Evolutionary conservation across 2,329 filamentous ascomycete genomes (phyloP).

Genomic region (Venturia oleaginea): DNA sequence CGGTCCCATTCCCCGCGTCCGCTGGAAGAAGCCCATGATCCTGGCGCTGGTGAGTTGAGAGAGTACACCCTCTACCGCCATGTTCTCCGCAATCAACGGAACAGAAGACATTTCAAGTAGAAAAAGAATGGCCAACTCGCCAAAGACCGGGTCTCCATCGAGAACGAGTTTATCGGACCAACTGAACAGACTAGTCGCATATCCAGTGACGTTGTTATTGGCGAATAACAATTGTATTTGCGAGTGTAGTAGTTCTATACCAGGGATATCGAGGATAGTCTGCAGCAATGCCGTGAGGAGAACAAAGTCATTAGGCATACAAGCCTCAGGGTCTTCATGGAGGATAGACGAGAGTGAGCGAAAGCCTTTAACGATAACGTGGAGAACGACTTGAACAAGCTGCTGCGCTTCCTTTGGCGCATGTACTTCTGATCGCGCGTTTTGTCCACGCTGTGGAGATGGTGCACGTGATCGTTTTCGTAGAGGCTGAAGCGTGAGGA

Average conservation of each 20-base stretch:
- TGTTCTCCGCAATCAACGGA: conserved; percentile 72
- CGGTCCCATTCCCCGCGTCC: conserved; percentile 59
- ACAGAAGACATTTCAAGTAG: conserved; percentile 79
- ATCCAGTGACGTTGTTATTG: conserved; percentile 62
- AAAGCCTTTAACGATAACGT: conserved; percentile 74
- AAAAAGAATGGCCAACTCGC: conserved; percentile 82
- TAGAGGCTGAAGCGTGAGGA: conserved; percentile 66
- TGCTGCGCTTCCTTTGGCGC: conserved; percentile 38
- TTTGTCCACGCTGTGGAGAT: neutral
- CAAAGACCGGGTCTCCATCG: conserved; percentile 79
- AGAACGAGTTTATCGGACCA: conserved; percentile 71
- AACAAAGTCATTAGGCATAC: conserved; percentile 70
- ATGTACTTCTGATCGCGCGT: neutral
- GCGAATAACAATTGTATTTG: conserved; percentile 41
- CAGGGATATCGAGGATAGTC: conserved; percentile 69
- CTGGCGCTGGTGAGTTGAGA: conserved; percentile 71
- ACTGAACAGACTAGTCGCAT: conserved; percentile 79
- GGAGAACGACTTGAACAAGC: conserved; percentile 70
- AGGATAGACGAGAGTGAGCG: conserved; percentile 70
- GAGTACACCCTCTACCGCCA: conserved; percentile 79
- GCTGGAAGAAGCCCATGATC: conserved; percentile 66
- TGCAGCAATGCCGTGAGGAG: conserved; percentile 84
- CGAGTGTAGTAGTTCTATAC: conserved; percentile 54
- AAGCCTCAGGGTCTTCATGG: conserved; percentile 60
- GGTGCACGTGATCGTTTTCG: conserved; percentile 16